These are phyloP conservation scores for Gracilaria domingensis DNA, from an alignment of 23 red algal species.

Conservation along the genomic window DNA sequence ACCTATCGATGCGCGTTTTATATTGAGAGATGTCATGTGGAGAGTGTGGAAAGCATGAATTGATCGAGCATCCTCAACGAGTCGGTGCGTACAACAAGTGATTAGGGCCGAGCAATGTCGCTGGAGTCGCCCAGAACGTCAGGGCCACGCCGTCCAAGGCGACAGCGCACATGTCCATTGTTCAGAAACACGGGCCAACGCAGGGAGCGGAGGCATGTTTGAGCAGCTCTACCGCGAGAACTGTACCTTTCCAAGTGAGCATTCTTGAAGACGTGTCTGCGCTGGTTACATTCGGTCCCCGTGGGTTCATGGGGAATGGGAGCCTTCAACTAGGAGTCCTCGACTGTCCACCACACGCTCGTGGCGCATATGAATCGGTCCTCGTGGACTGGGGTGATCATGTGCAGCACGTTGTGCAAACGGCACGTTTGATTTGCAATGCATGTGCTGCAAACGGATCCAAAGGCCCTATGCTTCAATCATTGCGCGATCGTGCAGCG, in stretches of 20 bases:
- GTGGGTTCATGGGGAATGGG: background rate
- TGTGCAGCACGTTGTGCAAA: slow-evolving; percentile 30
- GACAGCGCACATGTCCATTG: slow-evolving; percentile 8
- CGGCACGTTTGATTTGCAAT: background rate
- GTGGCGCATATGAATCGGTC: background rate
- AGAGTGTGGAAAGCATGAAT: slow-evolving; percentile 1
- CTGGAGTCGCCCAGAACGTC: slow-evolving; percentile 3
- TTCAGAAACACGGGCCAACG: slow-evolving; percentile 4
- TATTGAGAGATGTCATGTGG: background rate
- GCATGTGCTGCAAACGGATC: slow-evolving; percentile 7
- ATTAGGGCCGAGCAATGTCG: slow-evolving; percentile 22
- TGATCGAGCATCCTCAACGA: slow-evolving; percentile 12
- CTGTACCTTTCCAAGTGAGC: slow-evolving; percentile 33
- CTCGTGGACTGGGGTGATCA: background rate
- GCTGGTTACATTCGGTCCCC: slow-evolving; percentile 11
- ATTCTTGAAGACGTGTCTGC: slow-evolving; percentile 41
- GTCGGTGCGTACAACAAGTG: background rate
- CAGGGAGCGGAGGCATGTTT: slow-evolving; percentile 39
- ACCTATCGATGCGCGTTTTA: background rate
- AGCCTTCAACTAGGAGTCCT: background rate
- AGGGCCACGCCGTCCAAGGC: background rate
- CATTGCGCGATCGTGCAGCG: slow-evolving; percentile 14
- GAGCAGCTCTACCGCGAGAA: background rate
- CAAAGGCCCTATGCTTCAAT: background rate
- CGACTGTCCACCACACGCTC: slow-evolving; percentile 11